Base-by-base conservation (phyloP, 1,284 basidiomycete genomes). In the Athelia sp. region DNA sequence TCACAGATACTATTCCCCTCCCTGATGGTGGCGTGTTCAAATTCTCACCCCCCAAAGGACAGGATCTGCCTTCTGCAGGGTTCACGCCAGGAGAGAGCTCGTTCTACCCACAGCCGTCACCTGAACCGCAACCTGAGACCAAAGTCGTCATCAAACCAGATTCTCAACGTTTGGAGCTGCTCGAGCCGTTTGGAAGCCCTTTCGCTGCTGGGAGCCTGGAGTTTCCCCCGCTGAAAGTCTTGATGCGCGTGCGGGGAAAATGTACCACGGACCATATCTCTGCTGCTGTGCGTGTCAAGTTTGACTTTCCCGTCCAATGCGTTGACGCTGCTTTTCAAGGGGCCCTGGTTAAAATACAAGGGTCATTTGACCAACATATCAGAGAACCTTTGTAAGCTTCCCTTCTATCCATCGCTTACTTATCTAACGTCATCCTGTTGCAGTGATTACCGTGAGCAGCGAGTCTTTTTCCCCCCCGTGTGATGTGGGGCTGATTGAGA, bases 211-310 rank as follows among this genome's bases (percentile, higher is more conserved):
- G 69, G 43, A 64, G 68, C 36, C 69, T 87, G 48, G 97, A 99
- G 74, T 76, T 99, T 13, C 87, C 92, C 18, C 58, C 76, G 32
- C 70, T 94, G 66, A 90, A 82, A 59, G 92, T 96, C 51, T 68
- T 99, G 48, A 84, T 99, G 79, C 75, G 94, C 22, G 91, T 99
- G 15, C 75, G 91, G 56, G 97, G 97, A 44, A 99, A 99, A 72
- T 99, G 96, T 70, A 99, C 96, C 15, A 99, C 97, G 23, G 97
- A 99, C 63, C 94, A 98, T 66, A 98, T 98, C 52, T 93, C 90
- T 36, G 94, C 95, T 45, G 95, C 94, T 24, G 87, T 89, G 58
- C 47, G 79, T 67, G n/a, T 47, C 23, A 31, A 45, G 31, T 47
- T 49, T 46, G 17, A 29, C 22, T 31, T 45, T 32, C 43, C 45